These are phyloP conservation scores for Paraconiothyrium brasiliense DNA, from an alignment of 2,329 filamentous ascomycete genomes.

Conservation along the genomic window DNA sequence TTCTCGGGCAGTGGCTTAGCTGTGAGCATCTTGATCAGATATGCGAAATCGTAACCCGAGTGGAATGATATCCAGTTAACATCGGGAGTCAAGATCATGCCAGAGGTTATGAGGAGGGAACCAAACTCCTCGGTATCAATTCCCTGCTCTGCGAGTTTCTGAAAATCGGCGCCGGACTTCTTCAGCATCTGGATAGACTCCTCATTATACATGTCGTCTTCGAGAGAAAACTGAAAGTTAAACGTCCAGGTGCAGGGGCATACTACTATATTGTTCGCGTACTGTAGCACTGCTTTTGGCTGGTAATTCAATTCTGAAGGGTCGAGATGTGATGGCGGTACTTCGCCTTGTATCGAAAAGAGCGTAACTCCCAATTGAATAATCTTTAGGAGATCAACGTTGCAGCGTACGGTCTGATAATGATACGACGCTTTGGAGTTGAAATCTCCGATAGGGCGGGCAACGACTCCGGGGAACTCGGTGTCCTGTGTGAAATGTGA, in stretches of 20 bases:
- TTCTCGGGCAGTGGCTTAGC: constrained; percentile 85
- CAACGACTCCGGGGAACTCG: constrained; percentile 97
- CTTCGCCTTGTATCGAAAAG: constrained; percentile 89
- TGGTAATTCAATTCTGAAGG: constrained; percentile 53
- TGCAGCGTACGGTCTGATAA: constrained; percentile 96
- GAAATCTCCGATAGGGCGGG: constrained; percentile 93
- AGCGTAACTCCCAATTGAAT: constrained; percentile 96
- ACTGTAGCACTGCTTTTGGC: constrained; percentile 58
- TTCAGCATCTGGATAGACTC: constrained; percentile 91
- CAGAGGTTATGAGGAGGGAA: constrained; percentile 87
- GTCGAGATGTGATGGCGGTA: constrained; percentile 75
- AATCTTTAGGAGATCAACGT: constrained; percentile 96
- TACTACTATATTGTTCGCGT: constrained; percentile 63
- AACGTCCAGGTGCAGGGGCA: constrained; percentile 97
- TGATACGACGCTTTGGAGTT: constrained; percentile 97
- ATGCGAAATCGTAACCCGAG: constrained; percentile 97
- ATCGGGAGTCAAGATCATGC: constrained; percentile 85
- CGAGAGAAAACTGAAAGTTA: constrained; percentile 96
- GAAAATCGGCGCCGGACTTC: constrained; percentile 92
- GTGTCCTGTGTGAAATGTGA: constrained; percentile 73
- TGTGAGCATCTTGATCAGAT: constrained; percentile 91
- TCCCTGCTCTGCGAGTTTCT: constrained; percentile 82
- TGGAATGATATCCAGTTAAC: constrained; percentile 98
- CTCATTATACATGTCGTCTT: constrained; percentile 97
- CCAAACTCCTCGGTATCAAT: constrained; percentile 93